Evolutionary conservation across 1,284 basidiomycete genomes (phyloP), one percentile per base, ranked within the genome.

Genomic region (Sphagnurus paluster): DNA sequence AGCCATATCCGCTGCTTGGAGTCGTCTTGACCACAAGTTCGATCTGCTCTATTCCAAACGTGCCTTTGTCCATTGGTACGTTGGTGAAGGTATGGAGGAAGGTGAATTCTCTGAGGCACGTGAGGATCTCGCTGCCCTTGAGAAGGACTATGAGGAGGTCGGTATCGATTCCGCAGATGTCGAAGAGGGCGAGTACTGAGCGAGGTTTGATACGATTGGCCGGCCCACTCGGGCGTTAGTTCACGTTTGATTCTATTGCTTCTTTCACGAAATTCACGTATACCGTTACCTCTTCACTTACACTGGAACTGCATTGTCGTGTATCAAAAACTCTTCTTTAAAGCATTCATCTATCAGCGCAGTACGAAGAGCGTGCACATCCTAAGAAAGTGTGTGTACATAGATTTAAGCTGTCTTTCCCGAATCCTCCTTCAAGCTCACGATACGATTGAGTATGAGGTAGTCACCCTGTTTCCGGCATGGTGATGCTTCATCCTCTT

Each of bases 51-150:
- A 91, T 74, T 94, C 88, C 54, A 95, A 90, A 74, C 89, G 88
- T 69, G 93, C 87, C 49, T 95, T 95, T 65, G 92, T 90, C 38
- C 87, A 94, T 75, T 90, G 92, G 91, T 96, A 95, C 60, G 91
- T 93, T 54, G 94, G 94, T 58, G 94, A 97, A 71, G 95, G 95
- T 73, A 98, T 98, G 95, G 95, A 98, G 70, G 95, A 98, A 56
- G 94, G 95, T 66, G 95, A 98, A 73, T 96, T 98, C 75, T 93
- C 91, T 38, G 95, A 98, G 75, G 95, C 94, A 21, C 90, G 95
- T 57, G 95, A 98, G 74, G 95, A 98, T 69, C 84, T 98, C 50
- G 95, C 95, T 30, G 95, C 95, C 11, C 83, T 98, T 50, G 95
- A 98, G 78, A 96, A 97, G 74, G 93, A 95, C 61, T 96, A 95